Evolutionary conservation across 2,329 filamentous ascomycete species (phyloP).

Genomic region (Trichoderma guizhouense): DNA sequence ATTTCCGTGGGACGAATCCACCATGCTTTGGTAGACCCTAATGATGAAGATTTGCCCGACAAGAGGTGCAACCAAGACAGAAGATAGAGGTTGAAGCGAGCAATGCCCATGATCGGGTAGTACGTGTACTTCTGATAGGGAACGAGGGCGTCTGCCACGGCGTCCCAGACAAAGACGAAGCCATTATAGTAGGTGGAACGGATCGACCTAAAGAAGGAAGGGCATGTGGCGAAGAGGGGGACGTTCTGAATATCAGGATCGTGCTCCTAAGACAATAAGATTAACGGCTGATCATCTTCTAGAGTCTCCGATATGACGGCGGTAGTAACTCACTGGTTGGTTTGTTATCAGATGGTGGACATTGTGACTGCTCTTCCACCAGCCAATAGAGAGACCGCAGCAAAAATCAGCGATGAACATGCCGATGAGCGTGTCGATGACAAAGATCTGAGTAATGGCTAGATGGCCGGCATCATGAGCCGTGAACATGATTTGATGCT

Average conservation of each 20-base stretch:
- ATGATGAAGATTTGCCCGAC: slow-evolving; percentile 61
- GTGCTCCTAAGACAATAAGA: slow-evolving; percentile 53
- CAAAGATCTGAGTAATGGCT: slow-evolving; percentile 91
- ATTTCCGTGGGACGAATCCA: slow-evolving; percentile 45
- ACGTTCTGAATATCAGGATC: slow-evolving; percentile 93
- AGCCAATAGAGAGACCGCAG: slow-evolving; percentile 84
- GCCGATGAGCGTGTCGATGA: slow-evolving; percentile 77
- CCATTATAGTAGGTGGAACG: slow-evolving; percentile 84
- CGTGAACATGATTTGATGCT: slow-evolving; percentile 93
- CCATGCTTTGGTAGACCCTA: slow-evolving; percentile 68
- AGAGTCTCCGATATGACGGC: neutral
- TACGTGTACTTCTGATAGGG: slow-evolving; percentile 78
- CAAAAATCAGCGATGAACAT: slow-evolving; percentile 88
- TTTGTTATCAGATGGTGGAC: slow-evolving; percentile 97
- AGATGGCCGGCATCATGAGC: slow-evolving; percentile 96
- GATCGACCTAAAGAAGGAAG: slow-evolving; percentile 69
- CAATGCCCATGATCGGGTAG: slow-evolving; percentile 76
- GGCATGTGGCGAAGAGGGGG: slow-evolving; percentile 80
- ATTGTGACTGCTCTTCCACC: slow-evolving; percentile 98
- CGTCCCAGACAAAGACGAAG: slow-evolving; percentile 69
- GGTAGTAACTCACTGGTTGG: slow-evolving; percentile 54
- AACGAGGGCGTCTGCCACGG: slow-evolving; percentile 65
- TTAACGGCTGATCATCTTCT: neutral
- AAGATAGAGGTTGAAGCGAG: slow-evolving; percentile 82
- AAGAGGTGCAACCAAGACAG: slow-evolving; percentile 67